phyloP scores from a whole-genome alignment of 768 basidiomycete genomes.

The Phylloporus sp. region DNA sequence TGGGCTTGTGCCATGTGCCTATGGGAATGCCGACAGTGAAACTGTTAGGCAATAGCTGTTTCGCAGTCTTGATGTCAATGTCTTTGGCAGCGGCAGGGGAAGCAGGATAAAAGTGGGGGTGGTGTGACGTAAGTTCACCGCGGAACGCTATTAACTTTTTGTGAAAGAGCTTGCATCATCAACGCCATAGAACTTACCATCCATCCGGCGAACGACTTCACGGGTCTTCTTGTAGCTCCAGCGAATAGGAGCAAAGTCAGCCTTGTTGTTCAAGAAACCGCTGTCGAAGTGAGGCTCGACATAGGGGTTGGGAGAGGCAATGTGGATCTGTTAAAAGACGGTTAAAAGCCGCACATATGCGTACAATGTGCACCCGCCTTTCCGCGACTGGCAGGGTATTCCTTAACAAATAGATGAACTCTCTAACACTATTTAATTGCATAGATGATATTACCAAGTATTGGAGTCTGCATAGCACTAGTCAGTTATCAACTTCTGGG shows the following conservation, averaged over 20 bases:
- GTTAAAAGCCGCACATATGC: neutral
- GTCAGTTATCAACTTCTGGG: neutral
- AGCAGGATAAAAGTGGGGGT: neutral
- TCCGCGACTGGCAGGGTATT: neutral
- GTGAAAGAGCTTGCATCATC: neutral
- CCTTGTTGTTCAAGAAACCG: neutral
- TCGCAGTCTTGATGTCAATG: neutral
- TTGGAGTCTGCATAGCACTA: neutral
- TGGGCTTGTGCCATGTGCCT: neutral
- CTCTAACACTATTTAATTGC: neutral
- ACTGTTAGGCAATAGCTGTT: neutral
- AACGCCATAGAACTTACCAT: neutral
- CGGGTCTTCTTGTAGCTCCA: neutral
- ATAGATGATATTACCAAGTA: neutral
- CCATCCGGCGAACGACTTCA: neutral
- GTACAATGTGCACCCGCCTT: neutral
- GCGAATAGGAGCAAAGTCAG: neutral
- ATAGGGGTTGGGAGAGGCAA: neutral
- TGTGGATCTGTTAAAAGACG: neutral
- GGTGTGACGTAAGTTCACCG: neutral
- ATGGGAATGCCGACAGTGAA: neutral
- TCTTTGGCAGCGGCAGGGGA: neutral
- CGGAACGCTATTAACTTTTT: neutral
- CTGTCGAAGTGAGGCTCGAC: neutral
- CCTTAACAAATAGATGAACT: neutral